Conservation (phyloP, 257 asterid species). For the Oldenlandia corymbosa region DNA sequence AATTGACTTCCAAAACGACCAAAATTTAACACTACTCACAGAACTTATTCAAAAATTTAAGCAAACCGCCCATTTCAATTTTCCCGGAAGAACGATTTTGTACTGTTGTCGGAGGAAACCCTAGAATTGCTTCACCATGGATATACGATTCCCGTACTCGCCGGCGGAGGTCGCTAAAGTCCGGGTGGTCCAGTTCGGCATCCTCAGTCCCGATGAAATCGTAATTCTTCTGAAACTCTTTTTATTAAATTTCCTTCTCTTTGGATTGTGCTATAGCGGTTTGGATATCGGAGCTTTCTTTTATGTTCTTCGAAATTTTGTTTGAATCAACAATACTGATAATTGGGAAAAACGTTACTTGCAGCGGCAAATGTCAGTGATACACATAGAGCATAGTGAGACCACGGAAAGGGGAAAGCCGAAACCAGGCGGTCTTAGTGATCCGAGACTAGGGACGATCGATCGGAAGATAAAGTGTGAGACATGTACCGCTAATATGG, state of each 20-base stretch:
- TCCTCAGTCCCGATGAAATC: conserved; percentile 90
- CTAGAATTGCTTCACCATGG: conserved; percentile 49
- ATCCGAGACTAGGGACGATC: conserved; percentile 84
- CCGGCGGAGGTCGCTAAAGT: conserved; percentile 97
- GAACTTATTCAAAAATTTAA: background rate
- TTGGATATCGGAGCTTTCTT: background rate
- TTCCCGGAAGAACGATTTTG: background rate
- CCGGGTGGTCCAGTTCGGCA: conserved; percentile 82
- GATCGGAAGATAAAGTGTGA: conserved; percentile 96
- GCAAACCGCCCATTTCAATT: background rate
- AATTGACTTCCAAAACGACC: background rate
- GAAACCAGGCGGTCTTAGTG: conserved; percentile 85
- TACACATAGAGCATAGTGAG: conserved; percentile 95
- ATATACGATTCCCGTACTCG: conserved; percentile 78
- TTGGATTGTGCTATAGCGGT: conserved; percentile 10
- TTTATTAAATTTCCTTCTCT: background rate
- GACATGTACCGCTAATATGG: conserved; percentile 98
- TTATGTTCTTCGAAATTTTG: too few relatives aligned
- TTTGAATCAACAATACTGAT: background rate
- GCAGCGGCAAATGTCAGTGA: conserved; percentile 98
- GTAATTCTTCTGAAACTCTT: conserved; percentile 29
- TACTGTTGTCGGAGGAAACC: conserved; percentile 17
- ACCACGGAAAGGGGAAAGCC: conserved; percentile 97
- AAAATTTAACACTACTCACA: background rate
- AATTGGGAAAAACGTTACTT: background rate